Conservation (phyloP, 805 yeast genomes). For the Candida fluviatilis region DNA sequence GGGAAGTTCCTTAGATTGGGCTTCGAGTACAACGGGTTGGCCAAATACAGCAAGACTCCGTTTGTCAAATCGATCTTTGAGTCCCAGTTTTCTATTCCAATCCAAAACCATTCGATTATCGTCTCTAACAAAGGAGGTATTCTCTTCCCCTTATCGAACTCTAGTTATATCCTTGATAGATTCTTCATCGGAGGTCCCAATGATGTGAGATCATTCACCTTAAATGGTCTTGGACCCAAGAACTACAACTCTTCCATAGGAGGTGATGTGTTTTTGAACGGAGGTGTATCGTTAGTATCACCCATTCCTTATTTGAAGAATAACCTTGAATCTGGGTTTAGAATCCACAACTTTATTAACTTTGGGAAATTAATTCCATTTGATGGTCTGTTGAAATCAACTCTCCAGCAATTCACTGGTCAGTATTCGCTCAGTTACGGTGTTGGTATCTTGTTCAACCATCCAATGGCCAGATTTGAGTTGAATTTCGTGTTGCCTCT, state of each 20-base stretch:
- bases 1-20: slow-evolving; percentile 39
- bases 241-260: slow-evolving; percentile 47
- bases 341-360: slow-evolving; percentile 45
- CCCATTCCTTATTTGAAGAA: slow-evolving; percentile 37
- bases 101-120: slow-evolving; percentile 18
- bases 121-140: slow-evolving; percentile 31
- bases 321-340: slow-evolving; percentile 39
- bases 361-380: slow-evolving; percentile 41
- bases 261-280: slow-evolving; percentile 46
- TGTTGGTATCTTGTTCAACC: slow-evolving; percentile 48
- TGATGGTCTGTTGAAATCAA: slow-evolving; percentile 9
- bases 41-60: slow-evolving; percentile 21
- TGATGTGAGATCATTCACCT: slow-evolving; percentile 48
- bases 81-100: slow-evolving; percentile 26
- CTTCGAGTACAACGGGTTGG: slow-evolving; percentile 31
- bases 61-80: slow-evolving; percentile 42
- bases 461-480: slow-evolving; percentile 57
- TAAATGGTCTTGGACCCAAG: slow-evolving; percentile 56
- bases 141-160: slow-evolving; percentile 17
- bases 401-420: slow-evolving; percentile 6
- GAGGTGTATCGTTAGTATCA: slow-evolving; percentile 43
- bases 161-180: slow-evolving; percentile 43
- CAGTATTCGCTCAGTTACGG: slow-evolving; percentile 40
- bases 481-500: slow-evolving; percentile 52
- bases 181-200: slow-evolving; percentile 59